Base-by-base conservation (phyloP, 78 protist genomes). In the Polysphondylium violaceum region DNA sequence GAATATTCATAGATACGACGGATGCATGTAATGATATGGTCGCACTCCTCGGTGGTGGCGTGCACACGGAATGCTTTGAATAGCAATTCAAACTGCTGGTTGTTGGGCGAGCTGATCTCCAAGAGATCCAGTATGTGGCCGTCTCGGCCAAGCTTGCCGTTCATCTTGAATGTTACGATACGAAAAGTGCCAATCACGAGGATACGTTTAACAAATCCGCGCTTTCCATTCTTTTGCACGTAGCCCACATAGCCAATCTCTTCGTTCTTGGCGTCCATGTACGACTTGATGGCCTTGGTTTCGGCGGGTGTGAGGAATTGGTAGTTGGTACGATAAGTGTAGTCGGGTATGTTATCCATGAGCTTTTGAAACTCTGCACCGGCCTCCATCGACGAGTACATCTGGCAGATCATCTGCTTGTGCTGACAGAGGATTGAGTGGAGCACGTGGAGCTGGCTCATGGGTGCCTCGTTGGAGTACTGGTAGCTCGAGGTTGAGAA, bases 1-100 rank as follows among this genome's bases (percentile, higher is more conserved):
- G 55, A 36, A 40, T 79, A 68, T 43, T 79, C 89, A 55, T 67
- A 65, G 69, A 67, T 67, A 44, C 89, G 72, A 67, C 89, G 76
- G 17, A 79, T 79, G 29, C 89, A 79, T 3, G 89, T 79, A n/a
- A 79, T 79, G 8, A 69, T 67, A 36, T 79, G 89, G 40, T 79
- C 89, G 11, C 77, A 79, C 12, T 79, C 89, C 29, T 79, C 89
- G 3, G 73, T 31, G 35, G 50, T 50, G 0, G 69, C 60, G n/a
- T 40, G 55, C 8, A 65, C 44, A 7, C 47, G 56, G 33, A 17
- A 36, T 6, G 50, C 71, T 38, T 79, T 79, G 16, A 79, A 79
- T 2, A 67, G 1, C n/a, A 79, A 40, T 23, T 79, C 89, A 16
- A 65, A 55, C 25, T 79, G 89, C n/a, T 67, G 74, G 19, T 23